Base-by-base conservation (phyloP, 2,329 filamentous ascomycete genomes). In the Aspergillus terreus region DNA sequence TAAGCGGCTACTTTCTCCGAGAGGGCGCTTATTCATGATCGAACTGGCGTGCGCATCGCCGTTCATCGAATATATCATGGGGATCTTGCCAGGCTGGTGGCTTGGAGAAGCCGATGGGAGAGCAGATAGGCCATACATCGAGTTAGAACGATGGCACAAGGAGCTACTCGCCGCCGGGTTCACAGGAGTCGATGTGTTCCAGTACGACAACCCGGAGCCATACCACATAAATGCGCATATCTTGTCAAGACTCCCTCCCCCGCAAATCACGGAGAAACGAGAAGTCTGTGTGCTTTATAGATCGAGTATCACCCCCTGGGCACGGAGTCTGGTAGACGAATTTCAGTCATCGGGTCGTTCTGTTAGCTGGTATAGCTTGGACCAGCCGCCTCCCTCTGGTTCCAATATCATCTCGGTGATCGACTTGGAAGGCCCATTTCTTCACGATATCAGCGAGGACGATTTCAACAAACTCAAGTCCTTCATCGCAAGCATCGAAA, bases 1-100 rank as follows among this genome's bases (percentile, higher is more conserved):
- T 0, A 57, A 58, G 3, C 52, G 51, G 5, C 54, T 71, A 10
- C 59, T 72, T 1, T 56, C 56, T 19, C 73, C 78, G 0, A 76
- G 72, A 1, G 79, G 78, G 0, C 71, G 74, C 35, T 60, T 82
- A 0, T 35, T 81, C 1, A 43, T 79, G 0, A 51, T 74, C 4
- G 78, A 82, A 52, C 55, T 74, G 2, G 66, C 62, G 4, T 46
- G 52, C 4, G 46, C 21, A 4, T 52, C 47, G 14, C 46, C 15
- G 15, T 46, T 40, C 49, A 53, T 52, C 17, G 59, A 56, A n/a
- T 62, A 44, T 48, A 59, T 70, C 3, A 66, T 71, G 47, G 70
- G 72, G 2, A 58, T 61, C 1, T 54, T 76, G 0, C 63, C 70
- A 0, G 72, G 72, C 0, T 76, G 71, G 73, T 75, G 71, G 72